Evolutionary conservation across 495 filamentous ascomycete species (phyloP).

Genomic region (Penicillium atrosanguineum): DNA sequence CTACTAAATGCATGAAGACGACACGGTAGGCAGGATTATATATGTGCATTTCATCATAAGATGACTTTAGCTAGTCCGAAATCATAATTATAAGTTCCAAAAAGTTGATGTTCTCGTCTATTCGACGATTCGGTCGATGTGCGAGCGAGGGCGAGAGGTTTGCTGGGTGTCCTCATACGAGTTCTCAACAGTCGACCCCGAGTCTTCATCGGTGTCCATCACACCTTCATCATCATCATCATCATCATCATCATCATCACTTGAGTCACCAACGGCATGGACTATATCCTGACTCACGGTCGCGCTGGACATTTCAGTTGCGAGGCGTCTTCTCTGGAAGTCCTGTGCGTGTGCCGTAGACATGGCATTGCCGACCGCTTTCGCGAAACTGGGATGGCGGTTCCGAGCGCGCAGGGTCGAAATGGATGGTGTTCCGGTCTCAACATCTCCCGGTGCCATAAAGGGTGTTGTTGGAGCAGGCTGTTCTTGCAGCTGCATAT

Average conservation of each 20-base stretch:
- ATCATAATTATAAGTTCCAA: background rate
- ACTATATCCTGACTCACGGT: constrained; percentile 20
- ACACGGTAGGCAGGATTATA: background rate
- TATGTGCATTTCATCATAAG: constrained; percentile 10
- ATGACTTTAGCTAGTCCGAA: constrained; percentile 2
- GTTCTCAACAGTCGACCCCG: constrained; percentile 5
- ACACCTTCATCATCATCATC: constrained; percentile 19
- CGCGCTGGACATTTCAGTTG: constrained; percentile 31
- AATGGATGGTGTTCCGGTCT: constrained; percentile 25
- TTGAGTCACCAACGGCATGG: constrained; percentile 29
- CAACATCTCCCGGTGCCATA: constrained; percentile 28
- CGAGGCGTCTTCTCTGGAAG: constrained; percentile 70
- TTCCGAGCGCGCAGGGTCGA: constrained; percentile 26
- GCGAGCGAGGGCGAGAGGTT: background rate
- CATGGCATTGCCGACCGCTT: constrained; percentile 15
- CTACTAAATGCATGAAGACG: background rate
- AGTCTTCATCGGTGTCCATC: constrained; percentile 21
- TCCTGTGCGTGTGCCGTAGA: constrained; percentile 73
- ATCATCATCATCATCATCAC: constrained; percentile 43
- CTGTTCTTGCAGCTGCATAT: constrained; percentile 33
- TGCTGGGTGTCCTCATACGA: background rate
- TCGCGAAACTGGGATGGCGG: constrained; percentile 27
- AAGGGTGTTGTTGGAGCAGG: constrained; percentile 20
- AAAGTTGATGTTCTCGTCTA: constrained; percentile 4
- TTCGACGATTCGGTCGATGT: constrained; percentile 15